Evolutionary conservation across 805 yeast genomes (phyloP), one percentile per base, ranked within the genome.

Genomic region (Schizosaccharomyces lindneri): DNA sequence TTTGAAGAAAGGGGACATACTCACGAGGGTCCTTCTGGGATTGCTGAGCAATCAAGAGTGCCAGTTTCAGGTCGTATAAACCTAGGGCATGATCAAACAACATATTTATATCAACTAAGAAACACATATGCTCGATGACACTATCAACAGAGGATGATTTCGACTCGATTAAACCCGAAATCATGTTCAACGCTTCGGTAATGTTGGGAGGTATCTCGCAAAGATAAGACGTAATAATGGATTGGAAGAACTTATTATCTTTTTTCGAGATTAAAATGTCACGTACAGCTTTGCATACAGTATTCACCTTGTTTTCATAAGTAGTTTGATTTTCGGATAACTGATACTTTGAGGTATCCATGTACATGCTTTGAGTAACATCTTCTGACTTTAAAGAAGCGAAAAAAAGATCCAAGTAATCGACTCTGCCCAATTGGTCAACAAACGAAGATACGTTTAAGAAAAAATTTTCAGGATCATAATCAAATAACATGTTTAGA

Each of bases 11-110:
- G 61, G 98, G 96, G 61, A 93, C 74, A 67, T 93, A 93, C 71
- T 93, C 99, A 68, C 89, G 87, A 29, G 99, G 99, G 73, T 93
- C 99, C 76, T 84, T 89, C 71, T 90, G 97, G 0, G 97, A 88
- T 68, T 88, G 93, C 70, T 94, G 97, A 0, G 98, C 98, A 63
- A 93, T 82, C 13, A 79, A 76, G 63, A 93, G 76, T 0, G 97
- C 80, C 67, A 90, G 74, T 62, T 82, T 82, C 55, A 93, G 82
- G 69, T 93, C 84, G 68, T 93, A 93, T 24, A 85, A 73, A 1
- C 94, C 84, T 63, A 93, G 76, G 0, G 97, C 85, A 21, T 83
- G 81, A 59, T 82, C 78, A 72, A 90, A 93, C 24, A 93, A 76
- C 64, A 79, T 74, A 68, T 87, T 87, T 46, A 88, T 94, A 71